Evolutionary conservation across 371 early-diverging fungal genomes (phyloP), one percentile per base, ranked within the genome.

Genomic region (Blakeslea trispora): DNA sequence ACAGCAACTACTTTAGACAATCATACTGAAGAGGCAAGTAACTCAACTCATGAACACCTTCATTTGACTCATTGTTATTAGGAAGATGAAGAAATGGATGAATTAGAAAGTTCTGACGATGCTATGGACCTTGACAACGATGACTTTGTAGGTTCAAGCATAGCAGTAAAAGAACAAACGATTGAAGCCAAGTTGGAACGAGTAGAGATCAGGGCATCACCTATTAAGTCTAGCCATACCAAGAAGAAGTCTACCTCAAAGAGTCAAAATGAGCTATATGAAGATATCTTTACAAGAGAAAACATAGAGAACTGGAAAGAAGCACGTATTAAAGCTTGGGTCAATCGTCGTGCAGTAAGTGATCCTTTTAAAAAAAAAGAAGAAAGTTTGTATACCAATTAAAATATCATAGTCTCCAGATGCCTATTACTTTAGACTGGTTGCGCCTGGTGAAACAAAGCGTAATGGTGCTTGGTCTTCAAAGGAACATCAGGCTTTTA

Each of bases 371-470:
- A 28, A 24, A 24, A 18, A 46, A 6, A 37, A 13, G 9, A 11
- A 3, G 45, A 35, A 14, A 46, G 15, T 13, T 35, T 42, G 50
- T 50, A 35, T 43, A 45, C 39, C n/a, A n/a, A n/a, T 45, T 23
- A 31, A 3, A n/a, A 5, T 13, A 15, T 34, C 3, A 13, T 46
- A 78, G 79, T 80, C 77, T 54, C 71, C 81, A 0, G 88, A 88
- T 57, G 79, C 77, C 0, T 87, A 79, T 62, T 90, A 88, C 55
- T 92, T 85, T 58, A 84, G 91, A 63, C 89, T 91, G 61, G 82
- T 83, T 24, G 81, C 77, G 32, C 84, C 84, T 28, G 78, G 80
- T 11, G 79, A 83, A 47, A 79, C 75, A 5, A 83, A 84, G 49
- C 72, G 71, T 17, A 86, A 84, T 53, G 86, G 86, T 17, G 71